A percentile compares a stretch with the other conserved stretches of the same genome.
phyloP scores from a whole-genome alignment of 2,329 filamentous ascomycete genomes.

The Magnaporthales sp. region DNA sequence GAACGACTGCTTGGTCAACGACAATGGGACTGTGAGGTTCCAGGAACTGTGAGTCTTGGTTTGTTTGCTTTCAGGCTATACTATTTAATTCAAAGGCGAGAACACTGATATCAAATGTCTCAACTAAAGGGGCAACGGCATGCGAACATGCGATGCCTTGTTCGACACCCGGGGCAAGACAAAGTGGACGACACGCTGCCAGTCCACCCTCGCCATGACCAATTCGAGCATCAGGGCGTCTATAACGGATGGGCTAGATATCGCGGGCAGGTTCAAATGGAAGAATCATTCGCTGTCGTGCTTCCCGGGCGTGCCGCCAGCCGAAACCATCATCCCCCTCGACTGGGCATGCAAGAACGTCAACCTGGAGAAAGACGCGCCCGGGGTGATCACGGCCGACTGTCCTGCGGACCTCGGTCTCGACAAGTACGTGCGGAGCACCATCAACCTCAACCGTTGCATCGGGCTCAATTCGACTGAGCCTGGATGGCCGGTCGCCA shows the following conservation, averaged over 20 bases:
- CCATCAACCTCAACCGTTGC: conserved; percentile 1
- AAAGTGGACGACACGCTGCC: conserved; percentile 1
- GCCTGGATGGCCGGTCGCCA: neutral
- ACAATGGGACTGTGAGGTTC: neutral
- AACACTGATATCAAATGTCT: neutral
- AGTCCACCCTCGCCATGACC: neutral
- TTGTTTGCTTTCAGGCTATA: no score
- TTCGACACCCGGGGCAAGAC: neutral
- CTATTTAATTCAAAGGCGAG: no score
- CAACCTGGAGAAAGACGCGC: neutral
- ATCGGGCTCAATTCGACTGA: neutral
- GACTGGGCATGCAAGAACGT: conserved; percentile 2
- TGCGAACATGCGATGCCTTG: neutral
- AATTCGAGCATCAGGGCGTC: neutral
- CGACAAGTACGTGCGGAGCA: neutral
- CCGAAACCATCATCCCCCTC: neutral
- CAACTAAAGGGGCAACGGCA: neutral
- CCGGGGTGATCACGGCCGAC: neutral
- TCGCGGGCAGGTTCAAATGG: neutral
- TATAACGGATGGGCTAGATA: neutral
- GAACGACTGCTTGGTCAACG: neutral
- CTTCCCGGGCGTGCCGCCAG: neutral
- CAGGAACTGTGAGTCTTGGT: neutral
- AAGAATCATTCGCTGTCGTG: neutral
- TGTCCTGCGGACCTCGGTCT: neutral